Conservation (phyloP, 1,284 basidiomycete species). For the Ustilago tritici region DNA sequence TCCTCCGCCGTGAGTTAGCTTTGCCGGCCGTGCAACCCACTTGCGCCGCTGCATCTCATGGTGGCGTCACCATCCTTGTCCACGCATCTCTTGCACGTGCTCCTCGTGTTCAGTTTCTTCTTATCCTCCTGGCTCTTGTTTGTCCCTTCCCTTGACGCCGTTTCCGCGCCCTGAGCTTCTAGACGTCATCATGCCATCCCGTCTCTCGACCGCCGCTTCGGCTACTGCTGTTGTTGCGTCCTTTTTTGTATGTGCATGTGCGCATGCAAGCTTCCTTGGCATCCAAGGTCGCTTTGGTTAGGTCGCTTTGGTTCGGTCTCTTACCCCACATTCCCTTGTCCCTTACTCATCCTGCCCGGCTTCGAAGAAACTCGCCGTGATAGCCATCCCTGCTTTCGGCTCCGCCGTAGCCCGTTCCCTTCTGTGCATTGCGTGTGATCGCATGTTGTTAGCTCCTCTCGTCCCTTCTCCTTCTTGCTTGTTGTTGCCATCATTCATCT, state of each 20-base stretch:
- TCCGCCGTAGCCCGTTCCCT: not conserved
- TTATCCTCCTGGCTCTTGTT: not conserved
- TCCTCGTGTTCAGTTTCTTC: not conserved
- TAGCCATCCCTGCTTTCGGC: not conserved
- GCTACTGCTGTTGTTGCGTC: not conserved
- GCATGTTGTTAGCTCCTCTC: not conserved
- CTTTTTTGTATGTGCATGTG: not conserved
- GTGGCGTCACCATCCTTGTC: not conserved
- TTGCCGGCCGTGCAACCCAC: slow-evolving; percentile 9
- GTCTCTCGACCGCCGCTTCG: slow-evolving; percentile 7
- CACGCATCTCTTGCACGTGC: slow-evolving; percentile 7
- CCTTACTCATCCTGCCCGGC: not conserved
- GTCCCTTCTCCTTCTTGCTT: not conserved
- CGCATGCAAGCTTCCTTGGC: slow-evolving; percentile 16
- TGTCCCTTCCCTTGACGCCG: not conserved
- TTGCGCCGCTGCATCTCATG: not conserved
- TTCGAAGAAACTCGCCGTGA: slow-evolving; percentile 1
- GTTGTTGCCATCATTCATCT: not conserved
- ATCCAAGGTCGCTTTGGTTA: slow-evolving; percentile 3
- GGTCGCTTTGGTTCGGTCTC: not conserved
- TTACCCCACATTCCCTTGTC: slow-evolving; percentile 6
- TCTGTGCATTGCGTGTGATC: not conserved
- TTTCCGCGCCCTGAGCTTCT: not conserved
- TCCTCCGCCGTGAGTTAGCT: not conserved
- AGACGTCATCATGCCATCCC: not conserved